These are phyloP conservation scores for Backusella liffmaniae DNA, from an alignment of 192 early-diverging fungal species.

Conservation along the genomic window DNA sequence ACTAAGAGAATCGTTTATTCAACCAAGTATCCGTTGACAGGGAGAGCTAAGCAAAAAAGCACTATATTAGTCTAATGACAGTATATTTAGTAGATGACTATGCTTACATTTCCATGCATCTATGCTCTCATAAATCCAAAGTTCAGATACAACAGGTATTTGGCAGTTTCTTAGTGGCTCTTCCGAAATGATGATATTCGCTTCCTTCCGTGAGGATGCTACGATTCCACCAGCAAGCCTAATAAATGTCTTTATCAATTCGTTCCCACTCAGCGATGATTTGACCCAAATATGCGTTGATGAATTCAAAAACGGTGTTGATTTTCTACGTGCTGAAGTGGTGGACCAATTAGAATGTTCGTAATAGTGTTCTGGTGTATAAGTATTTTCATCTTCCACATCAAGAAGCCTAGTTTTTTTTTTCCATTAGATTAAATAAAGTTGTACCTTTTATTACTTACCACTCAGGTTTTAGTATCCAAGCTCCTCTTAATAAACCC, in stretches of 20 bases:
- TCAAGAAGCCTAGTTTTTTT: background rate
- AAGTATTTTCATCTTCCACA: background rate
- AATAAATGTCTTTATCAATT: background rate
- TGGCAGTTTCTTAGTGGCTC: background rate
- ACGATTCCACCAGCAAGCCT: background rate
- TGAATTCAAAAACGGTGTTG: background rate
- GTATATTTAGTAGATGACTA: background rate
- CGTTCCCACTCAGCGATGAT: background rate
- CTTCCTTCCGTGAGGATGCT: background rate
- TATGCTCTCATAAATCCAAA: conserved; percentile 9
- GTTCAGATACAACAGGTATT: background rate
- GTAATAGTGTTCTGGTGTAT: background rate
- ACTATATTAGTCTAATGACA: background rate
- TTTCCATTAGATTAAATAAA: background rate
- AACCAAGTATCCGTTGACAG: background rate
- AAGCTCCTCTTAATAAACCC: background rate
- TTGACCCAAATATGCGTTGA: background rate
- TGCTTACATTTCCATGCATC: conserved; percentile 12
- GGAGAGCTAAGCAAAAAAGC: background rate
- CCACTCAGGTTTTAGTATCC: background rate
- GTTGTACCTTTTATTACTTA: background rate
- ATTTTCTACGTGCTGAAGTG: background rate
- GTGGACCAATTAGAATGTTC: background rate
- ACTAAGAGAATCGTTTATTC: background rate
- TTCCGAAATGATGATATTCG: conserved; percentile 8